phyloP scores from a whole-genome alignment of 1,284 basidiomycete genomes.

The Moesziomyces aphidis region DNA sequence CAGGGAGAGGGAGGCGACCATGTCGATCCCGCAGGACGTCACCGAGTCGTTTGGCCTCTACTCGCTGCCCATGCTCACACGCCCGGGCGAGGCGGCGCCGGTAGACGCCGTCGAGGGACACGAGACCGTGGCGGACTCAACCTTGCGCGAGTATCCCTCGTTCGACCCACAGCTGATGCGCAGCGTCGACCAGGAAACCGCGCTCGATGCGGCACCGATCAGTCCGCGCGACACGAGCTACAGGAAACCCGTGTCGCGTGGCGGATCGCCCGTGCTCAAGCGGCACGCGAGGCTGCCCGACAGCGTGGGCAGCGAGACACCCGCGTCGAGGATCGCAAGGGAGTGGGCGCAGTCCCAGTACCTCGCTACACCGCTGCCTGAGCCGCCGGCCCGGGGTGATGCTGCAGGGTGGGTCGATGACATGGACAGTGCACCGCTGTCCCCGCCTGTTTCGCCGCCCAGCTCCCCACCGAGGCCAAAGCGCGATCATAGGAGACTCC shows the following conservation, averaged over 20 bases:
- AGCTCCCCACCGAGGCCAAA: slow-evolving; percentile 10
- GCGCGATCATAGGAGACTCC: slow-evolving; percentile 4
- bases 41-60: slow-evolving; percentile 36
- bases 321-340: slow-evolving; percentile 36
- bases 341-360: slow-evolving; percentile 46
- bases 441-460: slow-evolving; percentile 7
- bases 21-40: slow-evolving; percentile 42
- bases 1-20: slow-evolving; percentile 34
- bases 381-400: slow-evolving; percentile 9
- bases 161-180: slow-evolving; percentile 18
- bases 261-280: slow-evolving; percentile 17
- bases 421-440: neutral
- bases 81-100: neutral
- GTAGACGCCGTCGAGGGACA: slow-evolving; percentile 3
- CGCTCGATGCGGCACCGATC: no score
- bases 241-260: neutral
- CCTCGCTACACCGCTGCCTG: slow-evolving; percentile 9
- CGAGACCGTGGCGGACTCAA: slow-evolving; percentile 11
- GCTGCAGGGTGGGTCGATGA: neutral
- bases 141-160: slow-evolving; percentile 23
- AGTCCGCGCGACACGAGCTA: neutral
- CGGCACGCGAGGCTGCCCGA: slow-evolving; percentile 12
- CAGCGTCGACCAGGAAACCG: neutral
- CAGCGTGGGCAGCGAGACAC: slow-evolving; percentile 10
- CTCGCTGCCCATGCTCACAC: slow-evolving; percentile 17